phyloP scores from a whole-genome alignment of 2,329 filamentous ascomycete species.

The Stagonosporopsis vannaccii region DNA sequence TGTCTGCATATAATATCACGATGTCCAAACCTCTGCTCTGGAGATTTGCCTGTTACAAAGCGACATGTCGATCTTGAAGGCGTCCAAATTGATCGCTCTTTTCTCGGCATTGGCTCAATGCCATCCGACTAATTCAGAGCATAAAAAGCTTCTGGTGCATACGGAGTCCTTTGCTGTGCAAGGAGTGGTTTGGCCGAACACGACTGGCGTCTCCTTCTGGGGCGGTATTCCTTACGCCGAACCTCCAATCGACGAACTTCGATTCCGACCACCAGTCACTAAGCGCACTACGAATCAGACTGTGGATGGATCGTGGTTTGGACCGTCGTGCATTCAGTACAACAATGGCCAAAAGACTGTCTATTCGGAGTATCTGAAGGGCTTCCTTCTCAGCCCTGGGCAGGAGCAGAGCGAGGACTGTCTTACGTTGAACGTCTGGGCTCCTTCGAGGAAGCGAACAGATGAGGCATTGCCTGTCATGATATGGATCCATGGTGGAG shows the following conservation, averaged over 20 bases:
- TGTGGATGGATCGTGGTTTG: slow-evolving; percentile 2
- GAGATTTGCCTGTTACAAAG: neutral
- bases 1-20: neutral
- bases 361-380: slow-evolving; percentile 1
- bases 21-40: neutral
- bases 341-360: slow-evolving; percentile 2
- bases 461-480: slow-evolving; percentile 41
- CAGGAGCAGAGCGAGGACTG: slow-evolving; percentile 42
- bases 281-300: neutral
- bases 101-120: neutral
- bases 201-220: slow-evolving; percentile 28
- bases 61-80: neutral
- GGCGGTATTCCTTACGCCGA: neutral
- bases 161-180: slow-evolving; percentile 28
- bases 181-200: slow-evolving; percentile 27
- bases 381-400: neutral
- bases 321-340: slow-evolving; percentile 2
- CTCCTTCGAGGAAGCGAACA: slow-evolving; percentile 25
- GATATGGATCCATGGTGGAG: slow-evolving; percentile 39
- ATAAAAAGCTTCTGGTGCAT: slow-evolving; percentile 23
- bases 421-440: slow-evolving; percentile 48
- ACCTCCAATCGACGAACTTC: neutral
- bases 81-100: neutral
- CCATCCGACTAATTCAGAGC: neutral
- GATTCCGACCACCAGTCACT: slow-evolving; percentile 3